Evolutionary conservation across 345 rosid genomes (phyloP).

Genomic region (Durio zibethinus): DNA sequence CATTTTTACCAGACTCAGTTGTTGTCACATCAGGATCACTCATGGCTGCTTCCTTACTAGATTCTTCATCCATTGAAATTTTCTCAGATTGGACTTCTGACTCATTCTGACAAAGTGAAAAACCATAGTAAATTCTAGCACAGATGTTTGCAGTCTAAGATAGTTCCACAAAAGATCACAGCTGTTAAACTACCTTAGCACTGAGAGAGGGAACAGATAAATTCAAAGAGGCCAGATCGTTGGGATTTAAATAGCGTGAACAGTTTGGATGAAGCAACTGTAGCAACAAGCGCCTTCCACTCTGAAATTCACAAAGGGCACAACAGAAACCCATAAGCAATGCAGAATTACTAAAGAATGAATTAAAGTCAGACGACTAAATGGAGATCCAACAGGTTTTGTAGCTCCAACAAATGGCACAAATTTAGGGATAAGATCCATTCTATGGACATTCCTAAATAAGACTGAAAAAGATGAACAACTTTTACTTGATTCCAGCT

Average conservation of each 20-base stretch:
- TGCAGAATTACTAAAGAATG: conserved; percentile 14
- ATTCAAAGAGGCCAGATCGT: conserved; percentile 55
- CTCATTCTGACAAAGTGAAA: conserved; percentile 36
- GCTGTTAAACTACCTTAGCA: conserved; percentile 49
- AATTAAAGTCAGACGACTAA: background rate
- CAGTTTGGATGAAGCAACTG: conserved; percentile 6
- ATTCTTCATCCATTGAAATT: conserved; percentile 30
- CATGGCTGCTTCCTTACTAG: conserved; percentile 25
- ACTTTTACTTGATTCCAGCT: background rate
- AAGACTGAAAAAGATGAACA: background rate
- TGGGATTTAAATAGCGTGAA: background rate
- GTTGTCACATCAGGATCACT: conserved; percentile 27
- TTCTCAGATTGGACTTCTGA: conserved; percentile 38
- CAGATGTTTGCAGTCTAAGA: background rate
- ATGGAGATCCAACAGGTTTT: background rate
- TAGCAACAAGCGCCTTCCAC: background rate
- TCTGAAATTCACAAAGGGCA: conserved; percentile 39
- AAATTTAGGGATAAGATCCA: background rate
- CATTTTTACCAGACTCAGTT: conserved; percentile 22
- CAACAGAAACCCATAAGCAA: conserved; percentile 6
- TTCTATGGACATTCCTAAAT: conserved; percentile 2
- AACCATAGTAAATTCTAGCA: conserved; percentile 5
- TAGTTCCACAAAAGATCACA: background rate
- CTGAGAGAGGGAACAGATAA: conserved; percentile 59
- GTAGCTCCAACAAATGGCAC: conserved; percentile 3